Conservation (phyloP, 768 basidiomycete species). For the Tylopilus rubrobrunneus region DNA sequence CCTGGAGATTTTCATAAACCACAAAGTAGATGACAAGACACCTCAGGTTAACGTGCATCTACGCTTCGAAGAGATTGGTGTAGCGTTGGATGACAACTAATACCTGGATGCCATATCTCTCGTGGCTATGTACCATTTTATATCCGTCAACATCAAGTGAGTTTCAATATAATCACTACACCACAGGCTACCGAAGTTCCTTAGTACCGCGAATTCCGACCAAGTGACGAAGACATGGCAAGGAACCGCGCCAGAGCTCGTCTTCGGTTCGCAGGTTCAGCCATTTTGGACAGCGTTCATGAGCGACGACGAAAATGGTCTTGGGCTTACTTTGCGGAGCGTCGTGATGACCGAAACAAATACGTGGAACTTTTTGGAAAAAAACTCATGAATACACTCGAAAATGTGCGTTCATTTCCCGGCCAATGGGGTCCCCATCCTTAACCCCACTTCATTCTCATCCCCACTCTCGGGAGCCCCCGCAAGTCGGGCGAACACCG, state of each 20-base stretch:
- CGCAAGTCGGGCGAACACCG: constrained; percentile 5
- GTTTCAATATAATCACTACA: constrained; percentile 7
- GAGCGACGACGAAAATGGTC: constrained; percentile 85
- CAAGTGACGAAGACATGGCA: constrained; percentile 55
- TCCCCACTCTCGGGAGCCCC: background rate
- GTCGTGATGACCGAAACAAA: constrained; percentile 79
- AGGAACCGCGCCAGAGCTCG: constrained; percentile 63
- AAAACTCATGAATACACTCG: constrained; percentile 51
- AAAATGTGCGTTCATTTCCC: constrained; percentile 43
- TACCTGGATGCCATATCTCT: constrained; percentile 92
- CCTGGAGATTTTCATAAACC: constrained; percentile 76
- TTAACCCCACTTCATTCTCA: constrained; percentile 2
- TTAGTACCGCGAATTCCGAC: constrained; percentile 78
- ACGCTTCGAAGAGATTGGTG: constrained; percentile 88
- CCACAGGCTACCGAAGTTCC: constrained; percentile 8
- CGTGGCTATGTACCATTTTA: constrained; percentile 97
- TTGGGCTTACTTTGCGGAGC: constrained; percentile 85
- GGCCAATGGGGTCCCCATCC: background rate
- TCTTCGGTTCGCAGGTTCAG: constrained; percentile 71
- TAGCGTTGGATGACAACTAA: constrained; percentile 88
- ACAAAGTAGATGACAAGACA: constrained; percentile 63
- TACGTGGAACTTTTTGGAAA: constrained; percentile 87
- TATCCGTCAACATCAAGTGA: constrained; percentile 74
- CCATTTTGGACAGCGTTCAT: constrained; percentile 78
- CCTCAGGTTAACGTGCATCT: constrained; percentile 88